Conservation (phyloP, 495 filamentous ascomycete genomes). For the Viridothelium virens region DNA sequence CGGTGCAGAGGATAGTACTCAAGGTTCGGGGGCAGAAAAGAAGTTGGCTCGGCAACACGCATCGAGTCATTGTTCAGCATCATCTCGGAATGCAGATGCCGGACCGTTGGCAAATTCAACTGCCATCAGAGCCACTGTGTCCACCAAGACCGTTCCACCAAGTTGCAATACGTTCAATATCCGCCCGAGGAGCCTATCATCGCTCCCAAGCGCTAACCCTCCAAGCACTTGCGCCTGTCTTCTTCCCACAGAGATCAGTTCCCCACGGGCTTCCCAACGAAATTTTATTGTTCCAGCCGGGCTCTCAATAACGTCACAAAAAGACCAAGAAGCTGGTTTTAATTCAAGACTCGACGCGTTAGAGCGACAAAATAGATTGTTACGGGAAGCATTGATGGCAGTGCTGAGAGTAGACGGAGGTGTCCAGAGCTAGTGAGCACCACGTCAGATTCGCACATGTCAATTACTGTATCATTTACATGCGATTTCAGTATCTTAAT, state of each 20-base stretch:
- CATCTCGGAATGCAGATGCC: background rate
- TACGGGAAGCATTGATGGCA: slow-evolving; percentile 29
- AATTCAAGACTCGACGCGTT: slow-evolving; percentile 28
- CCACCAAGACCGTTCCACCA: background rate
- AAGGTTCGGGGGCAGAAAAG: background rate
- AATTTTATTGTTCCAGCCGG: background rate
- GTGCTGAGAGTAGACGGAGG: slow-evolving; percentile 26
- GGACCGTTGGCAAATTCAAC: background rate
- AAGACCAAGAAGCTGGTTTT: slow-evolving; percentile 10
- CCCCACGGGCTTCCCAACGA: background rate
- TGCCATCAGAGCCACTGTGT: background rate
- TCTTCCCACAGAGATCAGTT: background rate
- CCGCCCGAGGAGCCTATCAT: background rate
- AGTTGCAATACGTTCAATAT: background rate
- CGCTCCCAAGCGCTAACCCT: background rate
- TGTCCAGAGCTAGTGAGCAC: slow-evolving; percentile 13
- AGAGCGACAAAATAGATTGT: slow-evolving; percentile 28
- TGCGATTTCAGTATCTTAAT: too few relatives aligned
- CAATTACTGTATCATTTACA: too few relatives aligned
- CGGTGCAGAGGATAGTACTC: background rate
- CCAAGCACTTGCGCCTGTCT: background rate
- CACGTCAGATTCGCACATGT: too few relatives aligned
- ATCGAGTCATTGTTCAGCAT: background rate
- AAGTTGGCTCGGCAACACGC: background rate
- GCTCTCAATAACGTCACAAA: background rate